phyloP scores from a whole-genome alignment of 2,329 filamentous ascomycete genomes.

The Xylaria sp. region DNA sequence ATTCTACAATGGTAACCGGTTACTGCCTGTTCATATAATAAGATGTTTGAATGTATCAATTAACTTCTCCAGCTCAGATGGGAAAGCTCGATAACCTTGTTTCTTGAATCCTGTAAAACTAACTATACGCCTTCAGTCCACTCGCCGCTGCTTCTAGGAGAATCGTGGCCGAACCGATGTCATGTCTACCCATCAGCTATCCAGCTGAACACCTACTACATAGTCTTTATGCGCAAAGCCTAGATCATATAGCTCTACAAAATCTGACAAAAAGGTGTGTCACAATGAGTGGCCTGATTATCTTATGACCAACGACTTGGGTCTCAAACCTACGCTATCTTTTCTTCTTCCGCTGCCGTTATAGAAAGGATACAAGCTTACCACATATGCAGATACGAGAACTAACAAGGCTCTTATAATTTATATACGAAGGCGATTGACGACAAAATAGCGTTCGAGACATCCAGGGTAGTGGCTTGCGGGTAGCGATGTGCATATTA shows the following conservation, averaged over 20 bases:
- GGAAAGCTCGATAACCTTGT: not conserved
- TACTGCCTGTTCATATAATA: not conserved
- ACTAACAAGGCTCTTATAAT: not conserved
- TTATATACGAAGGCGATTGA: not conserved
- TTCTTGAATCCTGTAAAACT: slow-evolving; percentile 1
- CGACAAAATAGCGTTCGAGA: not conserved
- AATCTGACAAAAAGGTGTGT: not conserved
- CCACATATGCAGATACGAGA: slow-evolving; percentile 4
- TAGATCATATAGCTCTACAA: slow-evolving; percentile 4
- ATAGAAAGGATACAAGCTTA: not conserved
- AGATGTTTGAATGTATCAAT: not conserved
- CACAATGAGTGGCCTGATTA: slow-evolving; percentile 6
- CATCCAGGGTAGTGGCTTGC: not conserved
- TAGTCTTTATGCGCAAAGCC: not conserved
- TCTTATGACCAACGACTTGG: slow-evolving; percentile 16
- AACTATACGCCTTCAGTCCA: not conserved
- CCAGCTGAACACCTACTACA: slow-evolving; percentile 23
- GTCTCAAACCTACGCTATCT: not conserved
- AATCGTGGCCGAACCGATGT: not conserved
- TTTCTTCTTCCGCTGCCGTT: slow-evolving; percentile 1
- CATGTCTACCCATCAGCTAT: not conserved
- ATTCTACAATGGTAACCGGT: not conserved
- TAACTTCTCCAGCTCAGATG: not conserved
- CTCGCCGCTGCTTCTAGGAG: not conserved
- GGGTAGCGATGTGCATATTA: not conserved